Conservation (phyloP, 2,329 filamentous ascomycete genomes). For the Thermoascus crustaceus region DNA sequence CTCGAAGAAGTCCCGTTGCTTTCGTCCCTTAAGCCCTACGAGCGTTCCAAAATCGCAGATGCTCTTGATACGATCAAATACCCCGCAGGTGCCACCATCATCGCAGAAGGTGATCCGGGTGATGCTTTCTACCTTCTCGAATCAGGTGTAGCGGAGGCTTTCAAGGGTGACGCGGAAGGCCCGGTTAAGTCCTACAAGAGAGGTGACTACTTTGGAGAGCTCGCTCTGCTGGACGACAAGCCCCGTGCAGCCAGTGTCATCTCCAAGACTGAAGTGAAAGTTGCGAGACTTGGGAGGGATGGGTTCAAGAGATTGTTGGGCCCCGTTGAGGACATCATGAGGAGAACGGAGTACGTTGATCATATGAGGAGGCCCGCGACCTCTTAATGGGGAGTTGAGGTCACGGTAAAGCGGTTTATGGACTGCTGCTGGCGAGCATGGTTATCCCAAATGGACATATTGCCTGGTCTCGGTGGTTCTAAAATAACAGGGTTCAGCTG, state of each 20-base stretch:
- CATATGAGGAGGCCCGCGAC: conserved; percentile 6
- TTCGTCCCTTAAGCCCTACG: conserved; percentile 75
- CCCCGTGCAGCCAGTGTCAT: conserved; percentile 85
- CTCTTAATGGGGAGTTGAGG: no score
- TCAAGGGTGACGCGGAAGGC: conserved; percentile 62
- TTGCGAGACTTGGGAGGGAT: conserved; percentile 83
- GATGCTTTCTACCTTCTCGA: conserved; percentile 89
- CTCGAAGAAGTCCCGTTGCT: conserved; percentile 87
- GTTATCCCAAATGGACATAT: no score
- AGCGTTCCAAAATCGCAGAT: conserved; percentile 95
- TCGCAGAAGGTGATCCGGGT: conserved; percentile 82
- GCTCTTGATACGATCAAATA: conserved; percentile 88
- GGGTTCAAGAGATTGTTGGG: conserved; percentile 91
- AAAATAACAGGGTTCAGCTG: no score
- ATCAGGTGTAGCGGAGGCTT: conserved; percentile 76
- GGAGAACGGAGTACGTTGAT: conserved; percentile 49
- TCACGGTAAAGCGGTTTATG: no score
- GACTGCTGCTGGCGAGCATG: no score
- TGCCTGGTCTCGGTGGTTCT: no score
- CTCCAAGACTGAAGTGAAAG: conserved; percentile 79
- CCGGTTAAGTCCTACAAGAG: conserved; percentile 76
- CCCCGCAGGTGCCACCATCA: conserved; percentile 70
- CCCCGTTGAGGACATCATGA: conserved; percentile 89
- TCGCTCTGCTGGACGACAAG: conserved; percentile 86
- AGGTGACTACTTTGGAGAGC: conserved; percentile 94